Evolutionary conservation across 768 basidiomycete species (phyloP).

Genomic region (Russula lepida): DNA sequence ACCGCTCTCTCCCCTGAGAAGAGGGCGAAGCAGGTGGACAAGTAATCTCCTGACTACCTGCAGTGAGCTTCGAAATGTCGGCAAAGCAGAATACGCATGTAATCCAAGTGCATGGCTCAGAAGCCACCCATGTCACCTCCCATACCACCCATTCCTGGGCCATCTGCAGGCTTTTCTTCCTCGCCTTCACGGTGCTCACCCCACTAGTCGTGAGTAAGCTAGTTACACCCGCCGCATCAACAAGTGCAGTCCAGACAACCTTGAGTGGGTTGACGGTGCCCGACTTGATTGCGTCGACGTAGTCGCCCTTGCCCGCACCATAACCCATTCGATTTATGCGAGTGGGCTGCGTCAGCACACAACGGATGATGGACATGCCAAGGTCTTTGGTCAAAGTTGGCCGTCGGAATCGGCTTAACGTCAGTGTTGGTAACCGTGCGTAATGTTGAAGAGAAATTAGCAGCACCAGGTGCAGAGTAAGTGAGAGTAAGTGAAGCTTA

Average conservation of each 20-base stretch:
- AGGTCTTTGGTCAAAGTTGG: too few relatives aligned
- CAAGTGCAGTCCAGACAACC: slow-evolving; percentile 88
- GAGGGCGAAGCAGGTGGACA: neutral
- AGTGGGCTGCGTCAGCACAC: too few relatives aligned
- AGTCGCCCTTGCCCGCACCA: slow-evolving; percentile 87
- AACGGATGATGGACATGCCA: too few relatives aligned
- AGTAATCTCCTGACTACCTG: neutral
- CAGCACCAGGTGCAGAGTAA: slow-evolving; percentile 34
- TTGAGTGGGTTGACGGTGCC: slow-evolving; percentile 96
- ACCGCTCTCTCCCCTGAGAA: too few relatives aligned
- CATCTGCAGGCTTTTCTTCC: slow-evolving; percentile 59
- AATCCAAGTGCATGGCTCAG: slow-evolving; percentile 22
- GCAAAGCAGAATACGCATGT: neutral
- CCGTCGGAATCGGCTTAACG: too few relatives aligned
- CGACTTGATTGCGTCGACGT: slow-evolving; percentile 86
- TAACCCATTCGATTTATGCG: slow-evolving; percentile 81
- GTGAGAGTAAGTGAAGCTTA: slow-evolving; percentile 66
- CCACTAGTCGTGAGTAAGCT: slow-evolving; percentile 89
- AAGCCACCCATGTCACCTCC: slow-evolving; percentile 53
- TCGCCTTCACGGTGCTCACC: slow-evolving; percentile 83
- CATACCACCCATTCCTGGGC: slow-evolving; percentile 43
- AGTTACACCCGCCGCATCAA: slow-evolving; percentile 92
- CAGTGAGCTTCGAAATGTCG: neutral
- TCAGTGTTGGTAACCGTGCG: too few relatives aligned
- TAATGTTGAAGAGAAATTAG: too few relatives aligned